phyloP scores from a whole-genome alignment of 139 green algal species.

The Pseudopediastrum boryanum region DNA sequence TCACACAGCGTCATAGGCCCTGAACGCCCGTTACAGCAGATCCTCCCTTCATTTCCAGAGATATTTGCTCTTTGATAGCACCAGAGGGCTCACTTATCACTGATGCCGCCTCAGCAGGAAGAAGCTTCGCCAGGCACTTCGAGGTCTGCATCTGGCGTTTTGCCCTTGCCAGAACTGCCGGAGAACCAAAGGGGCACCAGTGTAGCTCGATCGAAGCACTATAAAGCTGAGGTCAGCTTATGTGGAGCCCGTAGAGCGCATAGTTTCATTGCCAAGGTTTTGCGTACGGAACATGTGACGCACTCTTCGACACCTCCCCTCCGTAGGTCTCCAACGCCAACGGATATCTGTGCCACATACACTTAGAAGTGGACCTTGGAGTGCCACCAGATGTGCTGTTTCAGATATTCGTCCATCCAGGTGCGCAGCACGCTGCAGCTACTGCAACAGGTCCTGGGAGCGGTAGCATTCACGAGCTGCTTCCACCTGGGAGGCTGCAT shows the following conservation, averaged over 20 bases:
- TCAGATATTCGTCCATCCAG: conserved; percentile 33
- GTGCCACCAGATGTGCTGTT: conserved; percentile 26
- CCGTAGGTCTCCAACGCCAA: conserved; percentile 27
- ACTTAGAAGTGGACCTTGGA: neutral
- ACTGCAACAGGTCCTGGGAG: neutral
- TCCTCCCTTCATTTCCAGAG: neutral
- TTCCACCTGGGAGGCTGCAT: too few species aligned
- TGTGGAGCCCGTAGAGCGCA: neutral
- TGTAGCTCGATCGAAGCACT: conserved; percentile 3
- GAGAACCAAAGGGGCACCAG: conserved; percentile 10
- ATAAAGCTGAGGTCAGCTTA: conserved; percentile 12
- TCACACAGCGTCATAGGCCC: neutral
- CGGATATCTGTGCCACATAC: conserved; percentile 35
- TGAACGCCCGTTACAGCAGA: neutral
- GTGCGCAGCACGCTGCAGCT: conserved; percentile 6
- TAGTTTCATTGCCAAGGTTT: neutral
- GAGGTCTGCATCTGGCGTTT: neutral
- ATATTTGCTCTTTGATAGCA: neutral
- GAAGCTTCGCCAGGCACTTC: neutral
- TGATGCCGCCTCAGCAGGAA: neutral
- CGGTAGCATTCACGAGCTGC: too few species aligned
- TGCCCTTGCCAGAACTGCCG: conserved; percentile 22
- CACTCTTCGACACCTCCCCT: neutral
- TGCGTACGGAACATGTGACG: neutral
- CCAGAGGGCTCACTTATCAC: neutral